phyloP scores from a whole-genome alignment of 2,329 filamentous ascomycete genomes.

The Zymoseptoria tritici region DNA sequence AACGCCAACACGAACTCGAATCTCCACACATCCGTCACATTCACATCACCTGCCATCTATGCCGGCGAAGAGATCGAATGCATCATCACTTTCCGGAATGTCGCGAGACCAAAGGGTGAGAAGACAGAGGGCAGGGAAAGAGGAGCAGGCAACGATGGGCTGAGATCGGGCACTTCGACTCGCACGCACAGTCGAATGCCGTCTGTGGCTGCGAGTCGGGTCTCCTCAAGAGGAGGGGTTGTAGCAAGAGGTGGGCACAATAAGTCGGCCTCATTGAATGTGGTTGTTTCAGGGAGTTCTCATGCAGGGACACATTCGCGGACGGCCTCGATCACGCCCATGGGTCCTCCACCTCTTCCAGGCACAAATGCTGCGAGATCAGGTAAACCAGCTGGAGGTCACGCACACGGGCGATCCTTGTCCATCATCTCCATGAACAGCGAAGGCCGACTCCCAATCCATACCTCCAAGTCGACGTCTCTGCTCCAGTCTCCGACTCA shows the following conservation, averaged over 20 bases:
- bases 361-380: constrained; percentile 40
- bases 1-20: constrained; percentile 44
- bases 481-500: neutral
- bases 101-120: constrained; percentile 45
- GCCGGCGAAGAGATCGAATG: constrained; percentile 94
- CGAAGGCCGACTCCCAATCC: constrained; percentile 22
- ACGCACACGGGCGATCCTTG: constrained; percentile 37
- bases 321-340: neutral
- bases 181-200: constrained; percentile 16
- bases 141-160: neutral
- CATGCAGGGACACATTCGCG: neutral
- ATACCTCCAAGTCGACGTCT: neutral
- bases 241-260: constrained; percentile 48
- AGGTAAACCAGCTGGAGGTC: constrained; percentile 7
- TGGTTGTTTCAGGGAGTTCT: constrained; percentile 15
- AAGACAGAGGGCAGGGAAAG: constrained; percentile 3
- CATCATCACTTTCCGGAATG: constrained; percentile 92
- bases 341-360: neutral
- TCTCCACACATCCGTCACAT: constrained; percentile 91
- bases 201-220: constrained; percentile 15
- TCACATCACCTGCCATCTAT: constrained; percentile 90
- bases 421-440: constrained; percentile 45
- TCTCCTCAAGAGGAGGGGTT: constrained; percentile 13
- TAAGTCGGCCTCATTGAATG: constrained; percentile 56
- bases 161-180: neutral